Evolutionary conservation across 1,139 yeast genomes (phyloP).

Genomic region (Kurtzmaniella quercitrusa): DNA sequence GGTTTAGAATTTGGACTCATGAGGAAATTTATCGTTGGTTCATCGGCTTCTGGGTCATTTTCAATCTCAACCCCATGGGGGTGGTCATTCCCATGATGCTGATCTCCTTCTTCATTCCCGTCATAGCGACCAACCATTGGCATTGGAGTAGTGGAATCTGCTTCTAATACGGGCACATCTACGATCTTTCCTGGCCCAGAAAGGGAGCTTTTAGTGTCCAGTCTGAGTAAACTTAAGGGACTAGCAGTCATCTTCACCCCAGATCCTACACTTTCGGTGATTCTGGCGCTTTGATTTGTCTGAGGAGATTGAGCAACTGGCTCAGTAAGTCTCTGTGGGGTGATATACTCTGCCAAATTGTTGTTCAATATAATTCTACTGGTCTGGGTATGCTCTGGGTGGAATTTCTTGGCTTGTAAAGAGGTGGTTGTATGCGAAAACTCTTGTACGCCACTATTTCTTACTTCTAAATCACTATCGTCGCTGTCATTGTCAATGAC

Average conservation of each 20-base stretch:
- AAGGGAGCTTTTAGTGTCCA: background rate
- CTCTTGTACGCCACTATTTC: slow-evolving; percentile 15
- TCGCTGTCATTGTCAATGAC: slow-evolving; percentile 22
- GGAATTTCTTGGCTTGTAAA: slow-evolving; percentile 9
- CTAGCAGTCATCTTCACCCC: slow-evolving; percentile 18
- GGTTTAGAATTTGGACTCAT: slow-evolving; percentile 37
- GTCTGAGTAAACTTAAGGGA: slow-evolving; percentile 18
- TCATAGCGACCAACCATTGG: background rate
- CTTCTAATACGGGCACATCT: background rate
- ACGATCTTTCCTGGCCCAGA: background rate
- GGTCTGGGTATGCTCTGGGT: slow-evolving; percentile 16
- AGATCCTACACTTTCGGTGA: slow-evolving; percentile 9
- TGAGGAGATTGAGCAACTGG: slow-evolving; percentile 40
- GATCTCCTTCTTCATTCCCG: no score
- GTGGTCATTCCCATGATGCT: no score
- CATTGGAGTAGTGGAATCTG: background rate
- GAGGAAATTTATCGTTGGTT: slow-evolving; percentile 29
- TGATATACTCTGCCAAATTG: slow-evolving; percentile 20
- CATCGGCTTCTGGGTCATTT: slow-evolving; percentile 12
- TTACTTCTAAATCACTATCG: slow-evolving; percentile 22
- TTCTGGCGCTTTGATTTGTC: slow-evolving; percentile 31
- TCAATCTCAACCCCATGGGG: no score
- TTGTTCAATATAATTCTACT: slow-evolving; percentile 15
- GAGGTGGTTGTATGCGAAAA: slow-evolving; percentile 6
- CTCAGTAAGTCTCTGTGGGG: slow-evolving; percentile 43